These are phyloP conservation scores for Leonotis leonurus DNA, from an alignment of 257 asterid species.

Conservation along the genomic window DNA sequence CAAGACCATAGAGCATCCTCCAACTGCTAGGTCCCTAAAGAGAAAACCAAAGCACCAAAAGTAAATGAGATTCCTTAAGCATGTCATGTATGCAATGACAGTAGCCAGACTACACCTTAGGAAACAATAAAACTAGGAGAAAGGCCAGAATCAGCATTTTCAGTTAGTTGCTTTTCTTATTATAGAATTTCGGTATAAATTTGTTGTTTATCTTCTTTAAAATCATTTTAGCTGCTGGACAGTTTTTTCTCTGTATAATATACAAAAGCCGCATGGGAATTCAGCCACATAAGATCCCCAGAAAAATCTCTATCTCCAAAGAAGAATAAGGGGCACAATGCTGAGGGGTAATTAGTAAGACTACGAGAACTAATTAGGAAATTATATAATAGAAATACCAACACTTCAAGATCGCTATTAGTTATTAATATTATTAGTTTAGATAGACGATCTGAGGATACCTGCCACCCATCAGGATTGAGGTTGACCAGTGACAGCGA, in stretches of 20 bases:
- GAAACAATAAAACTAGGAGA: neutral
- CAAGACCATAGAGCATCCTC: constrained; percentile 97
- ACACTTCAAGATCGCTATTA: neutral
- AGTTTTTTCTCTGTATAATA: neutral
- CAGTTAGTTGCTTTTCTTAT: neutral
- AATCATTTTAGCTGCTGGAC: neutral
- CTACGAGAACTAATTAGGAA: too few relatives aligned
- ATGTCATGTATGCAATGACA: neutral
- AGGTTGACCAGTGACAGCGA: constrained; percentile 68
- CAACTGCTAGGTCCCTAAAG: constrained; percentile 75
- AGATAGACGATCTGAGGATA: constrained; percentile 9
- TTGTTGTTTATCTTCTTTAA: neutral
- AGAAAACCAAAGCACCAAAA: constrained; percentile 16
- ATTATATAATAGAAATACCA: neutral
- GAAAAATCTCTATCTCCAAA: too few relatives aligned
- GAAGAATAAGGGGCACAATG: too few relatives aligned
- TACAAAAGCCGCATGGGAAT: neutral
- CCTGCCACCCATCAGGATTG: constrained; percentile 98
- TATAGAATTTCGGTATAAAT: neutral
- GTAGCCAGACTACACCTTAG: neutral
- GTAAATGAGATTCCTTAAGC: constrained; percentile 3
- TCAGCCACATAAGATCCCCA: too few relatives aligned
- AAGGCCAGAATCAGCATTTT: neutral
- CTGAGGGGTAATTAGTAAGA: too few relatives aligned
- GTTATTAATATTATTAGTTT: neutral